These are phyloP conservation scores for Physcomitrellopsis africana DNA, from an alignment of 225 moss, liverwort and hornwort species.

Conservation along the genomic window DNA sequence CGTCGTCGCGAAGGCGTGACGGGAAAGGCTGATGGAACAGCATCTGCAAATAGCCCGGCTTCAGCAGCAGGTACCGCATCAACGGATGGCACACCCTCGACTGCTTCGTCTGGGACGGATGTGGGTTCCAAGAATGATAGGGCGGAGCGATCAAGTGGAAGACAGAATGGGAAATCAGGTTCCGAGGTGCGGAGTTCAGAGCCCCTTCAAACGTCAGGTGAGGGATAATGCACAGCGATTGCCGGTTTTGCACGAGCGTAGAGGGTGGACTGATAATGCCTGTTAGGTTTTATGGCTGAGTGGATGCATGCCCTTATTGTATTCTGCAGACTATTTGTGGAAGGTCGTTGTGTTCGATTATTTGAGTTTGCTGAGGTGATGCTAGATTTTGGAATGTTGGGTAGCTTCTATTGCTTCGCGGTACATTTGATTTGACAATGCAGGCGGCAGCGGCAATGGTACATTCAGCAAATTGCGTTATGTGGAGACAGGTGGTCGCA, in stretches of 20 bases:
- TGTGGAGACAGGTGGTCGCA: constrained; percentile 60
- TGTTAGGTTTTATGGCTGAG: not conserved
- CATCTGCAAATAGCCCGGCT: constrained; percentile 39
- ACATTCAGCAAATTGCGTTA: constrained; percentile 60
- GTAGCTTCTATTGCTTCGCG: not conserved
- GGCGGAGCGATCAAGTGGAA: constrained; percentile 49
- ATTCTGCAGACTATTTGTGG: not conserved
- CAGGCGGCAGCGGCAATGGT: constrained; percentile 35
- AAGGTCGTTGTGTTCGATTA: not conserved
- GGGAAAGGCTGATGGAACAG: constrained; percentile 41
- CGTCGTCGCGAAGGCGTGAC: constrained; percentile 79
- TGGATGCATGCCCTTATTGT: not conserved
- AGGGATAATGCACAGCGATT: constrained; percentile 12
- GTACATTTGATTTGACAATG: constrained; percentile 3
- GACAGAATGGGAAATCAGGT: constrained; percentile 49
- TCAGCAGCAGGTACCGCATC: constrained; percentile 31
- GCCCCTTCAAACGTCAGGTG: constrained; percentile 45
- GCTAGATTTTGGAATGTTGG: not conserved
- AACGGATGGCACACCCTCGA: constrained; percentile 22
- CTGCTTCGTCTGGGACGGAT: constrained; percentile 44
- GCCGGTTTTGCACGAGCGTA: not conserved
- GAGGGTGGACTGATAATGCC: not conserved
- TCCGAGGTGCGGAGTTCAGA: constrained; percentile 51
- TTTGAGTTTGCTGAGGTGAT: constrained; percentile 10
- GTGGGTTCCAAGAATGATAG: constrained; percentile 57